Base-by-base conservation (phyloP, 75 land plant species). In the Selaginella tamariscina region DNA sequence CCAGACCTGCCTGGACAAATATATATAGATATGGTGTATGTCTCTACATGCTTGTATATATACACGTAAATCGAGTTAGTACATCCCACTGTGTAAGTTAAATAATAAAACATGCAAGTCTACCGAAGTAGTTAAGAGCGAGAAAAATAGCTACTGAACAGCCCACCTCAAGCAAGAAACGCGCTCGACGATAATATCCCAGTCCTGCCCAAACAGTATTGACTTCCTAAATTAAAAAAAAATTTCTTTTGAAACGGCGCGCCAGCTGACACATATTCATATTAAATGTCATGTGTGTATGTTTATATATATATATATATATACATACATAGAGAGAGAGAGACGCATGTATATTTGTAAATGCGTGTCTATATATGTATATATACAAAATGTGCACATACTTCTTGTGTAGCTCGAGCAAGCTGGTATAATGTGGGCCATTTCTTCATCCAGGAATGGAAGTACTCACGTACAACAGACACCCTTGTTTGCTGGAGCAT, bases 401-500 rank as follows among this genome's bases (percentile, higher is more conserved):
- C 98, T 86, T 94, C 98, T 65, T 80, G 82, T 30, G 96, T 78
- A 54, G 98, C 98, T 18, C 66, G 29, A 29, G 98, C 75, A 56
- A 94, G 98, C 62, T 78, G 69, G 54, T 68, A 72, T 68, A 94
- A 54, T 0, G 88, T 85, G 27, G 98, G 98, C 98, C 98, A 94
- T 54, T 59, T 83, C 24, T 60, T 44, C 91, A 94, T 94, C 98
- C 98, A 94, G 18, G 85, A 79, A n/a, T 83, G 77, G 77, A 72
- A 94, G 60, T 90, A 94, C 1, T 65, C 85, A 54, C 85, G 70
- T 1, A 90, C 98, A 68, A 82, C 79, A 21, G 78, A 71, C 24
- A 90, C 98, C 71, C 84, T 65, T 0, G 98, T 94, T 69, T 94
- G 98, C 78, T 94, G 96, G 33, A 94, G 82, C 98, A 94, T 94